phyloP scores from a whole-genome alignment of 2,329 filamentous ascomycete species.

The Dothideomycetidae sp. region DNA sequence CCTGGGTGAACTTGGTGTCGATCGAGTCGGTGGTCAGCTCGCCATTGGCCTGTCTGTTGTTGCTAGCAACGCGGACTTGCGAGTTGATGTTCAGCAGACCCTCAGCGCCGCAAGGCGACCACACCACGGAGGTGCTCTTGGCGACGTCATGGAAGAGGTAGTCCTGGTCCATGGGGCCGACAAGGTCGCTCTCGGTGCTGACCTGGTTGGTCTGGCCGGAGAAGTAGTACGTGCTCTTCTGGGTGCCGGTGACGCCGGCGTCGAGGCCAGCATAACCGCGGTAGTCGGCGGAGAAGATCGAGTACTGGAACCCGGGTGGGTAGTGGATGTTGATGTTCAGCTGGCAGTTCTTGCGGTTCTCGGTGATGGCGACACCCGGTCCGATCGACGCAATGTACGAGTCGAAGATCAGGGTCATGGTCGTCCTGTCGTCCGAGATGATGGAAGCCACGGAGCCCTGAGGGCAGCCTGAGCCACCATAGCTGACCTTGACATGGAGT shows the following conservation, averaged over 20 bases:
- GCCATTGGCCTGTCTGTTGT: conserved; percentile 4
- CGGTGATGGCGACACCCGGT: conserved; percentile 14
- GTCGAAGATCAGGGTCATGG: conserved; percentile 40
- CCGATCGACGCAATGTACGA: conserved; percentile 38
- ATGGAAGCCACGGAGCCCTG: conserved; percentile 29
- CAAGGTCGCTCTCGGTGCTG: conserved; percentile 9
- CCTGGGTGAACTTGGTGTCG: conserved; percentile 10
- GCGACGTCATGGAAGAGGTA: conserved; percentile 9
- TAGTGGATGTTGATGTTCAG: conserved; percentile 23
- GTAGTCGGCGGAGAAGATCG: conserved; percentile 24
- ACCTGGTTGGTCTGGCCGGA: conserved; percentile 21
- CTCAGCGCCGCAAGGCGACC: conserved; percentile 16
- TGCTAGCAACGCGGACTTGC: conserved; percentile 8
- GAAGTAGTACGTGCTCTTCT: conserved; percentile 26
- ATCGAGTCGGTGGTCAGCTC: conserved; percentile 10
- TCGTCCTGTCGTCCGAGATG: conserved; percentile 31
- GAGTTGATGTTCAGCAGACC: conserved; percentile 9
- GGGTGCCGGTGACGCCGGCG: conserved; percentile 21
- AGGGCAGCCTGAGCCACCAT: conserved; percentile 36
- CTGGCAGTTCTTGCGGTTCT: conserved; percentile 27
- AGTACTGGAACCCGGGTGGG: conserved; percentile 25
- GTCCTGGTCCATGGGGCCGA: conserved; percentile 9
- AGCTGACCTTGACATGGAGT: conserved; percentile 20
- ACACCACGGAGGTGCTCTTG: conserved; percentile 7
- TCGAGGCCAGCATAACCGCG: conserved; percentile 24